These are phyloP conservation scores for Xylaria sp. DNA, from an alignment of 2,329 filamentous ascomycete genomes.

Conservation along the genomic window DNA sequence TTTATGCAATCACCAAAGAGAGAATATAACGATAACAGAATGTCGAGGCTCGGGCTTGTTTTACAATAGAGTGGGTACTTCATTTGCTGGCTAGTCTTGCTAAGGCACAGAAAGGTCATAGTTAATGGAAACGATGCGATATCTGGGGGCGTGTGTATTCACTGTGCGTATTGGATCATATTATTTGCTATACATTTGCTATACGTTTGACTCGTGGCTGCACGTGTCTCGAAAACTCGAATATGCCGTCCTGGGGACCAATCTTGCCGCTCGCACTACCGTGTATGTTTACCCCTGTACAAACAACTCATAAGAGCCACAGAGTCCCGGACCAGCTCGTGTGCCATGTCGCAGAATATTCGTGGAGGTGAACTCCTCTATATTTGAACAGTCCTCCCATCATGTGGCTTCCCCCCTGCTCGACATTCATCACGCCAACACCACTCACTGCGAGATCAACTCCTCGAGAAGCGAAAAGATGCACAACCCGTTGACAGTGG, in stretches of 20 bases:
- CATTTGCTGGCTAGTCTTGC: not conserved
- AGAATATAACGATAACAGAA: not conserved
- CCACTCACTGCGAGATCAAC: not conserved
- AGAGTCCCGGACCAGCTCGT: not conserved
- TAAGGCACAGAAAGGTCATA: not conserved
- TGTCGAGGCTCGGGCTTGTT: not conserved
- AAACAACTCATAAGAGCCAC: slow-evolving; percentile 1
- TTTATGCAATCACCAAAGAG: not conserved
- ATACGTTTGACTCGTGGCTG: slow-evolving; percentile 3
- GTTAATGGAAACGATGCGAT: not conserved
- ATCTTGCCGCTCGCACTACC: slow-evolving; percentile 19
- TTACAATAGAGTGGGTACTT: slow-evolving; percentile 1
- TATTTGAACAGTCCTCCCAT: not conserved
- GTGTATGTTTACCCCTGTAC: slow-evolving; percentile 14
- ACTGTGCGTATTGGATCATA: slow-evolving; percentile 7
- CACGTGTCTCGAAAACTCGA: slow-evolving; percentile 11
- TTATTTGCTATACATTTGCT: not conserved
- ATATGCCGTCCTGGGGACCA: not conserved
- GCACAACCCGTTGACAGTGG: not conserved
- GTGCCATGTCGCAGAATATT: slow-evolving; percentile 2
- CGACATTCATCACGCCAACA: not conserved
- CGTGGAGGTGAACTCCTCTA: not conserved
- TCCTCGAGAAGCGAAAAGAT: not conserved
- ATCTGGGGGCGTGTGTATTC: slow-evolving; percentile 1
- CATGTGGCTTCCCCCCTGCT: not conserved